Base-by-base conservation (phyloP, 257 asterid species). In the Nicotiana attenuata region DNA sequence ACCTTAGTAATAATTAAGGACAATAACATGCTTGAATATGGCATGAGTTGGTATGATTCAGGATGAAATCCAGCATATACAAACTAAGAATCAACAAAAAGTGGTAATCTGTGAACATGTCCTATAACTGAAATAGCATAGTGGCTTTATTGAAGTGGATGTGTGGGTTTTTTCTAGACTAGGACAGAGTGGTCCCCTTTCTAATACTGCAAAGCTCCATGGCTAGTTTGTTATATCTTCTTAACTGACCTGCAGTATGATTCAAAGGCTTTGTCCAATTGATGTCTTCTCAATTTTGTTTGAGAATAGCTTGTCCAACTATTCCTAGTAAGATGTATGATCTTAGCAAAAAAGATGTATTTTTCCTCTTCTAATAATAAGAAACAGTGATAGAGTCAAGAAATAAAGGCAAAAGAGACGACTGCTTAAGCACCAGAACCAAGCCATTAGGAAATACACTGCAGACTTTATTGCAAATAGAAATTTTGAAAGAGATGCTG, bases 121-220 rank as follows among this genome's bases (percentile, higher is more conserved):
- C 35, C 78, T 22, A 52, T 45, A 29, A 69, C 57, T 4, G 78
- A 69, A 69, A 29, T 41, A 71, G 78, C 78, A 71, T 71, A 71
- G 60, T 71, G 60, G 59, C 59, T 52, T 71, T 71, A 71, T 20
- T 53, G 61, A 47, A 24, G 79, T 24, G 79, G 61, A 50, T 73
- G 45, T 50, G 9, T 73, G 61, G 35, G 22, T 50, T 73, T 73
- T 22, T 17, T 38, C 47, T 35, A 47, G 50, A 24, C 45, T 50
- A 3, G 79, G 61, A 24, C 60, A 14, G 22, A 22, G 61, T 47
- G 24, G 41, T 50, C 41, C 16, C 79, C 79, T 24, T 22, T 50
- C 45, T 50, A 73, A 50, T 47, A 73, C 79, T 15, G 41, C 41
- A 47, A 47, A 47, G 79, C 22, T 33, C 79, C 45, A 75, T 50